Base-by-base conservation (phyloP, 495 filamentous ascomycete genomes). In the Penicillium cosmopolitanum region DNA sequence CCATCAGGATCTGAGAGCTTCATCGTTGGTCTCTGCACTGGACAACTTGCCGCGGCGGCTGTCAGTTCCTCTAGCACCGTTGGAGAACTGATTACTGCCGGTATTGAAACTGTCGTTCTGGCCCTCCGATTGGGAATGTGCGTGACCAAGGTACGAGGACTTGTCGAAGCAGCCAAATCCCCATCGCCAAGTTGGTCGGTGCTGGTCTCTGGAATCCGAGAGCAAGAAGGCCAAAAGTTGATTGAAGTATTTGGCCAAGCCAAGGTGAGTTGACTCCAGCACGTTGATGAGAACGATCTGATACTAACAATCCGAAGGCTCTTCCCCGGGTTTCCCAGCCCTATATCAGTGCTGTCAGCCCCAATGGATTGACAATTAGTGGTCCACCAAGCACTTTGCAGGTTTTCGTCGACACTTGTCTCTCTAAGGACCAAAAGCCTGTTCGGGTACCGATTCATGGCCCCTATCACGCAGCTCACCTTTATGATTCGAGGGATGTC, bases 381-480 rank as follows among this genome's bases (percentile, higher is more conserved):
- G 92, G 88, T n/a, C 89, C 91, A 3, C 92, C 92, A 3, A 69
- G 73, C 4, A 84, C 84, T 0, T 77, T 91, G 13, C 76, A 81
- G 43, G 65, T 78, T 1, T 78, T 95, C 23, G 81, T 88, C 61
- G 73, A 82, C 31, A 66, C 73, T n/a, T 72, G 76, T 16, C 62
- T 80, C 10, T 73, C 89, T 28, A 78, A 80, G 52, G 75, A 80
- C 4, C 71, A 80, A 51, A 86, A 86, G 63, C 82, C 82, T 2
- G 79, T 83, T 5, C 80, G 80, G n/a, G 84, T 89, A 44, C 86
- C 89, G 0, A 85, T 96, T 19, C 86, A 89, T 62, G 92, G 87
- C 1, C 89, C 92, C 2, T 96, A 92, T 65, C 92, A 96, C 74
- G 90, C 92, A 12, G 63, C 80, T 1, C 90, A 96, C 70, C 73